Conservation (phyloP, 1,284 basidiomycete genomes). For the Cutaneotrichosporon cavernicola region DNA sequence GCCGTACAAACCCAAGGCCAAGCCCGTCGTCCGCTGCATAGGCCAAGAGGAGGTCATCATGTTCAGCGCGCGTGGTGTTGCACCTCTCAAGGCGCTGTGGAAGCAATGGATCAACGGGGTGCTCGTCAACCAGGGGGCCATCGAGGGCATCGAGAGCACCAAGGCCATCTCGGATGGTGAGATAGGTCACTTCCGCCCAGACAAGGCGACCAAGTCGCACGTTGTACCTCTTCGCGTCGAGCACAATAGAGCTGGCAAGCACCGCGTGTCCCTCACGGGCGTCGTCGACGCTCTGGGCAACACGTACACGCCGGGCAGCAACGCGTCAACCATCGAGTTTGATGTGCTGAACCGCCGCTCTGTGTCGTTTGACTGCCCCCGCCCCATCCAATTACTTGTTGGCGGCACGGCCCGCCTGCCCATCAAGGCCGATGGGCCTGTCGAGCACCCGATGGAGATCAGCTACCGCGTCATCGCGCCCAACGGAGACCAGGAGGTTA, state of each 20-base stretch:
- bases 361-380: constrained; percentile 70
- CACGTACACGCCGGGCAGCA: constrained; percentile 48
- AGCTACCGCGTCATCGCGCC: constrained; percentile 30
- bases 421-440: constrained; percentile 30
- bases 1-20: constrained; percentile 47
- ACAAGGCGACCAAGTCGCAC: constrained; percentile 41
- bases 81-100: constrained; percentile 75
- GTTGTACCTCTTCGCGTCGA: constrained; percentile 40
- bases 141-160: constrained; percentile 76
- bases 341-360: constrained; percentile 73
- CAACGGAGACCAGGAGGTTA: constrained; percentile 37
- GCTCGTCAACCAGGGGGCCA: constrained; percentile 64
- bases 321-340: constrained; percentile 59
- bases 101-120: constrained; percentile 55
- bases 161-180: constrained; percentile 25
- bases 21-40: constrained; percentile 63
- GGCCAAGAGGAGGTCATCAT: constrained; percentile 66
- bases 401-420: constrained; percentile 34
- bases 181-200: constrained; percentile 32
- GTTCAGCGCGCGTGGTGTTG: constrained; percentile 71
- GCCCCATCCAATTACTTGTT: constrained; percentile 71
- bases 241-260: constrained; percentile 53
- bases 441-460: constrained; percentile 27
- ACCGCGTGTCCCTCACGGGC: constrained; percentile 44
- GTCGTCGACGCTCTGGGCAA: constrained; percentile 56